Percentiles rank a stretch among this genome's conserved stretches.
These are phyloP conservation scores for Globisporangium barbulae DNA, from an alignment of 352 stramenopile species.

Conservation along the genomic window DNA sequence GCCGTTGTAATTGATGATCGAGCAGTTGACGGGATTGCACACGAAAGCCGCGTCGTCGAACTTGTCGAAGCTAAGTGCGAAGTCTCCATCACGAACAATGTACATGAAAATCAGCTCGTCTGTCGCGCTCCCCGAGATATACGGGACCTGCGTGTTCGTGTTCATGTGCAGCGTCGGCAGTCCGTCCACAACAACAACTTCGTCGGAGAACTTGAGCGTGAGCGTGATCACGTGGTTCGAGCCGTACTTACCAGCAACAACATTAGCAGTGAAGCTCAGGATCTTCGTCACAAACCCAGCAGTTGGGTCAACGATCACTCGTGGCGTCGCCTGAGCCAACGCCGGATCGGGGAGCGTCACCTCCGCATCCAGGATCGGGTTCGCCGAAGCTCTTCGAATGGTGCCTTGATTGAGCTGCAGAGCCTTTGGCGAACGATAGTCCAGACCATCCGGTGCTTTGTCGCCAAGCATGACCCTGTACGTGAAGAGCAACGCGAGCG, in stretches of 20 bases:
- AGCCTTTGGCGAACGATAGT: conserved; percentile 48
- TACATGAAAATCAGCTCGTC: conserved; percentile 63
- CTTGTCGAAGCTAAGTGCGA: conserved; percentile 45
- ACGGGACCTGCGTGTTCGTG: conserved; percentile 49
- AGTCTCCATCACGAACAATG: conserved; percentile 54
- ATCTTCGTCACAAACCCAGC: conserved; percentile 43
- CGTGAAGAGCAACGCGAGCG: conserved; percentile 48
- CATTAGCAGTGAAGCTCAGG: conserved; percentile 39
- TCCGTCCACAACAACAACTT: conserved; percentile 54
- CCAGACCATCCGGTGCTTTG: conserved; percentile 32
- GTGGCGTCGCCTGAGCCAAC: conserved; percentile 34
- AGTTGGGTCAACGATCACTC: conserved; percentile 48
- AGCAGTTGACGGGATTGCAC: conserved; percentile 37
- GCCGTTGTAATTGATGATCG: conserved; percentile 74
- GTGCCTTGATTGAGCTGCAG: conserved; percentile 58
- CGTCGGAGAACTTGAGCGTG: conserved; percentile 67
- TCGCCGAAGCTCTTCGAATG: conserved; percentile 52
- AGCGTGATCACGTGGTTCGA: conserved; percentile 72
- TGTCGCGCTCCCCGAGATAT: conserved; percentile 51
- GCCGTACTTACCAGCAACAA: conserved; percentile 53
- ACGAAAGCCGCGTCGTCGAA: conserved; percentile 46
- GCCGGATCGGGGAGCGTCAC: conserved; percentile 45
- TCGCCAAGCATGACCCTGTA: conserved; percentile 71
- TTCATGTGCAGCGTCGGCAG: conserved; percentile 57
- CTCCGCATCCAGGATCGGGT: conserved; percentile 49